phyloP scores from a whole-genome alignment of 768 basidiomycete species.

The Suillus clintonianus region DNA sequence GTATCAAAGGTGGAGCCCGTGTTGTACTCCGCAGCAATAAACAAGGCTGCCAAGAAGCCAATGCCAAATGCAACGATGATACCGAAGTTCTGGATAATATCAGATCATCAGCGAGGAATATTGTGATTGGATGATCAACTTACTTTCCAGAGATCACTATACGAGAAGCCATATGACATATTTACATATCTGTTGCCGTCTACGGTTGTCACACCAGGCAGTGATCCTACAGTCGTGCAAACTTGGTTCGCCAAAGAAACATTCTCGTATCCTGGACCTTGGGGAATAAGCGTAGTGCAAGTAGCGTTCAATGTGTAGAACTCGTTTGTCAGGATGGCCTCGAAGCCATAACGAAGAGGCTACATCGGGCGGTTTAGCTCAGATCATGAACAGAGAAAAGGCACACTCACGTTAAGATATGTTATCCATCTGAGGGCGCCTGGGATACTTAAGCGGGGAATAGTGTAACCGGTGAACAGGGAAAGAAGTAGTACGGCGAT shows the following conservation, averaged over 20 bases:
- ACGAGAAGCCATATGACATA: slow-evolving; percentile 29
- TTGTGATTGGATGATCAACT: slow-evolving; percentile 25
- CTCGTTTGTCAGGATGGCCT: slow-evolving; percentile 47
- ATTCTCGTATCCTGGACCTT: slow-evolving; percentile 37
- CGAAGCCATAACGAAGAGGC: slow-evolving; percentile 31
- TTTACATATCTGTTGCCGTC: slow-evolving; percentile 42
- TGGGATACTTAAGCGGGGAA: slow-evolving; percentile 18
- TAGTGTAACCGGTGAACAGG: slow-evolving; percentile 46
- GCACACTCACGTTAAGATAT: slow-evolving; percentile 27
- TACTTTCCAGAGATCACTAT: slow-evolving; percentile 37
- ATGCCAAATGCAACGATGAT: slow-evolving; percentile 47
- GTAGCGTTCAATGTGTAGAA: slow-evolving; percentile 41
- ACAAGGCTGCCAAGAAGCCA: slow-evolving; percentile 36
- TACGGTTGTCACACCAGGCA: slow-evolving; percentile 41
- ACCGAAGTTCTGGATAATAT: slow-evolving; percentile 37
- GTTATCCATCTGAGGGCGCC: slow-evolving; percentile 19
- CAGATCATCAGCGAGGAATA: slow-evolving; percentile 8
- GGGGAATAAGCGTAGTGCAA: slow-evolving; percentile 34
- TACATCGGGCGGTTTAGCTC: slow-evolving; percentile 27
- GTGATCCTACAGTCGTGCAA: slow-evolving; percentile 44
- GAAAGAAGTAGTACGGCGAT: slow-evolving; percentile 38
- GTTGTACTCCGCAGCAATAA: slow-evolving; percentile 39
- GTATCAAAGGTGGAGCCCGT: slow-evolving; percentile 29
- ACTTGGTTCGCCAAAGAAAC: slow-evolving; percentile 37
- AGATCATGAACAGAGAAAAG: slow-evolving; percentile 37